These are phyloP conservation scores for Penstemon barbatus DNA, from an alignment of 257 asterid genomes.

Conservation along the genomic window DNA sequence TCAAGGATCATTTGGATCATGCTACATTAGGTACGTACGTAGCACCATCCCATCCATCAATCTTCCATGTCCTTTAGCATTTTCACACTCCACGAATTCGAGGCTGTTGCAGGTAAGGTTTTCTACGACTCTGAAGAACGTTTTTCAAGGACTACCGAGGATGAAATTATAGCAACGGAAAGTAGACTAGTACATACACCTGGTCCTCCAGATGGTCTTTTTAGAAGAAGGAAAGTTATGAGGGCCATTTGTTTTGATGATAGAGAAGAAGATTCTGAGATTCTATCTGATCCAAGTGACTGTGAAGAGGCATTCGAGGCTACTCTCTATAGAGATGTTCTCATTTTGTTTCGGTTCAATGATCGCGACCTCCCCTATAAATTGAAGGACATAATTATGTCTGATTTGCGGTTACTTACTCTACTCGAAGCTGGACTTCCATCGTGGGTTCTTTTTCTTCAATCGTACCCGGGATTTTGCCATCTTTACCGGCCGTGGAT, in stretches of 20 bases:
- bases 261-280: constrained; percentile 33
- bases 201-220: constrained; percentile 42
- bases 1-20: constrained; percentile 53
- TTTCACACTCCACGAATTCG: constrained; percentile 23
- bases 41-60: no score
- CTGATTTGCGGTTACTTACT: constrained; percentile 62
- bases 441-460: constrained; percentile 80
- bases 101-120: constrained; percentile 51
- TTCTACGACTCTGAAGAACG: constrained; percentile 64
- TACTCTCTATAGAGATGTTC: constrained; percentile 55
- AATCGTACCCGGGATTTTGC: constrained; percentile 80
- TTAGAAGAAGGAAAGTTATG: constrained; percentile 52
- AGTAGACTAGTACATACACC: constrained; percentile 37
- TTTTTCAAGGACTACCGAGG: constrained; percentile 30
- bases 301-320: constrained; percentile 46
- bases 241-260: constrained; percentile 27
- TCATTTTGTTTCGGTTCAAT: constrained; percentile 59
- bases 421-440: constrained; percentile 84
- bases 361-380: constrained; percentile 71
- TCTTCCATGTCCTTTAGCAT: not conserved
- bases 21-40: constrained; percentile 44
- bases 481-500: constrained; percentile 89
- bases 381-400: constrained; percentile 60
- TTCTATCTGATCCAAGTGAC: constrained; percentile 35
- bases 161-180: constrained; percentile 21